Evolutionary conservation across 2,329 filamentous ascomycete genomes (phyloP), one percentile per base, ranked within the genome.

Genomic region (Beauveria bassiana): DNA sequence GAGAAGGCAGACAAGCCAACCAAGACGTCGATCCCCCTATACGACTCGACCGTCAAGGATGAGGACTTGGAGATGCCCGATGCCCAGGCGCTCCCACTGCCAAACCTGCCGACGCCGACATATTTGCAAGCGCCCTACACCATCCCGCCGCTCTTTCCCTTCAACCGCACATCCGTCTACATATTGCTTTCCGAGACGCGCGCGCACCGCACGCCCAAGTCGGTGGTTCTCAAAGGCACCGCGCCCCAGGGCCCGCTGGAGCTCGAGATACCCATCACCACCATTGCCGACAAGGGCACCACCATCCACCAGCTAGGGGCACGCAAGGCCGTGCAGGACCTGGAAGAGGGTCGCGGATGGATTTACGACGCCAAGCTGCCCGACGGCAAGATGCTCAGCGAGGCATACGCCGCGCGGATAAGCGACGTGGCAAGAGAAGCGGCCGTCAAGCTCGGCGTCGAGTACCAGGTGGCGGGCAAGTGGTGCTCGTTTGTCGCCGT

Each of bases 401-500:
- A 82, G 5, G 72, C 75, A 53, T 75, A 81, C 47, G 70, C 77
- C 4, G 77, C 77, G 18, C 78, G 77, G 4, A 86, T 87, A 68
- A 71, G 79, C 14, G 80, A 85, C 52, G 78, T 91, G 68, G 81
- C 86, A 0, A 81, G 88, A 69, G 79, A 81, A 1, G 88, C 91
- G 68, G 86, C 81, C 9, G 85, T 91, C 1, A 76, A 82, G 0
- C 75, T 91, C 0, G 88, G 88, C 0, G 78, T 86, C 14, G 77
- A 79, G 61, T 90, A 84, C 67, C 86, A 90, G 66, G 81, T 91
- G 9, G 83, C 80, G 2, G 83, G 86, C 1, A 88, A 86, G 68
- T 89, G 85, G 81, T 89, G 85, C 67, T 89, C 87, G 0, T 92
- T 91, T 64, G 84, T 91, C 3, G 89, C 89, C 2, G 78, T 89